Percentiles rank a stretch among this genome's conserved stretches.
phyloP scores from a whole-genome alignment of 2,329 filamentous ascomycete species.

The Anisogramma anomala region DNA sequence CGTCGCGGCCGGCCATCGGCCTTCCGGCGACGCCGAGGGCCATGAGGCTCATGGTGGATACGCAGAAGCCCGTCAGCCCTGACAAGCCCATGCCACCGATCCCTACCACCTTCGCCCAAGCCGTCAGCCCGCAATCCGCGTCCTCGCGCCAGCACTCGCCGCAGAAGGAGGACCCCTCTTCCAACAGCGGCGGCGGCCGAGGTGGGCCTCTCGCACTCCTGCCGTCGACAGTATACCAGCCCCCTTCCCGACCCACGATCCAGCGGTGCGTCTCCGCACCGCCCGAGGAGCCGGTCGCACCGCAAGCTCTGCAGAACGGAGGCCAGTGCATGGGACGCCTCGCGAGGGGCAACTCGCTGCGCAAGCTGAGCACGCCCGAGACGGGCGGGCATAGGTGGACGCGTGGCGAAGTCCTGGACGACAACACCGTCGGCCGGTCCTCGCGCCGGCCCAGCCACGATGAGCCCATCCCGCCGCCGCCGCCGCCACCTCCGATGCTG shows the following conservation, averaged over 20 bases:
- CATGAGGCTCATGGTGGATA: slow-evolving; percentile 68
- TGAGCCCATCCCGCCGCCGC: slow-evolving; percentile 37
- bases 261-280: slow-evolving; percentile 53
- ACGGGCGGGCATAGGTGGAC: slow-evolving; percentile 29
- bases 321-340: slow-evolving; percentile 15
- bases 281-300: slow-evolving; percentile 32
- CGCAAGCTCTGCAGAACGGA: slow-evolving; percentile 22
- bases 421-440: slow-evolving; percentile 14
- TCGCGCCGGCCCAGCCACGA: slow-evolving; percentile 38
- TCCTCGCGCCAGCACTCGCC: slow-evolving; percentile 26
- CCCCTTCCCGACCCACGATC: slow-evolving; percentile 36
- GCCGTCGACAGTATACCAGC: slow-evolving; percentile 50
- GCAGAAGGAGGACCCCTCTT: slow-evolving; percentile 17
- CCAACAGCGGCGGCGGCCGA: background rate
- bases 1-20: slow-evolving; percentile 47
- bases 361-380: slow-evolving; percentile 26
- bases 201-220: slow-evolving; percentile 32
- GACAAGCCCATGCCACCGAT: slow-evolving; percentile 45
- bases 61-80: slow-evolving; percentile 22
- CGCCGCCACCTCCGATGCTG: slow-evolving; percentile 44
- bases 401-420: slow-evolving; percentile 33
- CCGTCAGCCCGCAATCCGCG: slow-evolving; percentile 27
- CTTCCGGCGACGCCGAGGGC: slow-evolving; percentile 86
- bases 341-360: slow-evolving; percentile 20
- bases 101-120: slow-evolving; percentile 34